phyloP scores from a whole-genome alignment of 176 grass and related monocot genomes.

The Oryza meyeriana region DNA sequence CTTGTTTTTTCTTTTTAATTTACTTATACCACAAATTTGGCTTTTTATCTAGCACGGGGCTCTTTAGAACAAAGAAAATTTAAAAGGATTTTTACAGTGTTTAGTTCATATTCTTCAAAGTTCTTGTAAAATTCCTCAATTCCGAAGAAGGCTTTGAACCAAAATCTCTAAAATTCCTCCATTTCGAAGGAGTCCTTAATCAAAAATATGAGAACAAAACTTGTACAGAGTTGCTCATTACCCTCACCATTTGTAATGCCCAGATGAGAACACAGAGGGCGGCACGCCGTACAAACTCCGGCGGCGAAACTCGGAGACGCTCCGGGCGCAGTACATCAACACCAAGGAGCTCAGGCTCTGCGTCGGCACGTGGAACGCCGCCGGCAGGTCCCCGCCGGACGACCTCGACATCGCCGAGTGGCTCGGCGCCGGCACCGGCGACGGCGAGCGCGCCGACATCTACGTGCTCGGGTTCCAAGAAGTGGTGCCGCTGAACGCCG shows the following conservation, averaged over 20 bases:
- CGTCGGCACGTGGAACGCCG: constrained; percentile 77
- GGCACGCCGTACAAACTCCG: constrained; percentile 57
- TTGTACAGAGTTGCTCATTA: neutral
- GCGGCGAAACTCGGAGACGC: constrained; percentile 82
- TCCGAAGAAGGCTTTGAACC: too few species aligned
- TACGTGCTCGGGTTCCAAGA: constrained; percentile 93
- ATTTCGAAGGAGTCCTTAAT: too few species aligned
- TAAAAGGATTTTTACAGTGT: too few species aligned
- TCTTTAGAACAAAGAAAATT: too few species aligned
- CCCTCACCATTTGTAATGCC: neutral
- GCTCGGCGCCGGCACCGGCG: constrained; percentile 50
- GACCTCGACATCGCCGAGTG: constrained; percentile 61
- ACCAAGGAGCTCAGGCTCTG: constrained; percentile 82
- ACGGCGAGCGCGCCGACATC: constrained; percentile 76
- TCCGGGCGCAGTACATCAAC: constrained; percentile 85
- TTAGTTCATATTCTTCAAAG: too few species aligned
- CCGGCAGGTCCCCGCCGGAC: constrained; percentile 52
- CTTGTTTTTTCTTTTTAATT: too few species aligned
- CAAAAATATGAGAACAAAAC: neutral
- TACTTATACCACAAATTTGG: neutral
- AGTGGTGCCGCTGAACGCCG: constrained; percentile 86
- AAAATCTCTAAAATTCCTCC: too few species aligned
- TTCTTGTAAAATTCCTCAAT: too few species aligned
- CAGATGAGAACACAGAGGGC: constrained; percentile 47
- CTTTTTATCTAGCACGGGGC: neutral